phyloP scores from a whole-genome alignment of 371 early-diverging fungal species.

The Capniomyces stellatus region DNA sequence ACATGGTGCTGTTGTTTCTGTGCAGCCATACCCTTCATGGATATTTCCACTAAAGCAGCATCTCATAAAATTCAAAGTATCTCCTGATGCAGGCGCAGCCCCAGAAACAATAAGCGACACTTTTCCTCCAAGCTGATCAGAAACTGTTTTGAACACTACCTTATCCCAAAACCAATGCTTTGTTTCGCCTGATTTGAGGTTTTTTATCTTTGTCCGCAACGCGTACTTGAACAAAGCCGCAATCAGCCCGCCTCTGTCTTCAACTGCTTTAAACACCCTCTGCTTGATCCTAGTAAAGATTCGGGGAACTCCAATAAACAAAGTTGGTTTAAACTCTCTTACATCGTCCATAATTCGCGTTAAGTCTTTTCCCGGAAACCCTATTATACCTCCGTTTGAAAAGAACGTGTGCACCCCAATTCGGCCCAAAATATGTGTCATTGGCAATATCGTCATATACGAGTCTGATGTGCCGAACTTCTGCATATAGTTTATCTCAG shows the following conservation, averaged over 20 bases:
- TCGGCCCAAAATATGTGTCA: constrained; percentile 87
- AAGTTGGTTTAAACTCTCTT: constrained; percentile 72
- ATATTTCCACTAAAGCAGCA: constrained; percentile 48
- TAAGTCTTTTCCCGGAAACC: constrained; percentile 78
- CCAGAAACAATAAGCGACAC: constrained; percentile 32
- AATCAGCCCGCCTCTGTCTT: constrained; percentile 56
- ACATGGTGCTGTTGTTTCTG: constrained; percentile 55
- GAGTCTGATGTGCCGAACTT: constrained; percentile 17
- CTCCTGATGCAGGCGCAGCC: constrained; percentile 78
- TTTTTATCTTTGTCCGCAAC: constrained; percentile 51
- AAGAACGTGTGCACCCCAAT: constrained; percentile 29
- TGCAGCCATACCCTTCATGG: constrained; percentile 79
- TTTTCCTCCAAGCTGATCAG: constrained; percentile 33
- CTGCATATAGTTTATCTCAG: constrained; percentile 7
- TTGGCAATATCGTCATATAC: constrained; percentile 80
- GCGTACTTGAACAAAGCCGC: constrained; percentile 67
- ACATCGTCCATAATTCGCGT: constrained; percentile 78
- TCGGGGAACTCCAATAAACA: constrained; percentile 91
- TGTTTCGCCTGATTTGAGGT: constrained; percentile 24
- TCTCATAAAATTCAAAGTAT: constrained; percentile 75
- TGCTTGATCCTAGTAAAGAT: constrained; percentile 93
- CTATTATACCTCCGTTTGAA: constrained; percentile 44
- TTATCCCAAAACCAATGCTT: constrained; percentile 69
- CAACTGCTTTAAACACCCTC: constrained; percentile 68
- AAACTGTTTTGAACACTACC: constrained; percentile 52